A percentile compares a stretch with the other conserved stretches of the same genome.
phyloP scores from a whole-genome alignment of 371 early-diverging fungal genomes.

The Capillidium rhysosporum region DNA sequence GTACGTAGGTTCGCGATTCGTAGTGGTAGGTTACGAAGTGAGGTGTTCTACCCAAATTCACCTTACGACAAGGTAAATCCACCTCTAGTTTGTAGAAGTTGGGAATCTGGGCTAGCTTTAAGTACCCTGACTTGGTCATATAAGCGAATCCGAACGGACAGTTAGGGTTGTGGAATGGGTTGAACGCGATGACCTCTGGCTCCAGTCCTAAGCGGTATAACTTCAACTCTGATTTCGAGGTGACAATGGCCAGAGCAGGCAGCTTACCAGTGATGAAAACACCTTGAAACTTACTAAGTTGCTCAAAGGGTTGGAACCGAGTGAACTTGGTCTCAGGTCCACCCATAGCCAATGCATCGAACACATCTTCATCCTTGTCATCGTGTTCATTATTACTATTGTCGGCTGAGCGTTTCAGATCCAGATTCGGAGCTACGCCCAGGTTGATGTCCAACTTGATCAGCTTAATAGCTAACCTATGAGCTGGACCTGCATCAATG shows the following conservation, averaged over 20 bases:
- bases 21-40: slow-evolving; percentile 68
- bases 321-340: background rate
- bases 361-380: too few relatives aligned
- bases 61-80: slow-evolving; percentile 69
- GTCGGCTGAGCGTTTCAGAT: too few relatives aligned
- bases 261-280: slow-evolving; percentile 68
- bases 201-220: slow-evolving; percentile 62
- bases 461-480: too few relatives aligned
- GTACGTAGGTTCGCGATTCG: slow-evolving; percentile 52
- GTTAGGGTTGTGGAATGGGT: slow-evolving; percentile 66
- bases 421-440: too few relatives aligned
- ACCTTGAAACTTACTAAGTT: slow-evolving; percentile 19
- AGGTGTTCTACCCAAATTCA: slow-evolving; percentile 48
- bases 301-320: background rate
- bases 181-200: slow-evolving; percentile 42
- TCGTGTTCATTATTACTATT: too few relatives aligned
- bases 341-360: too few relatives aligned
- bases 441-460: too few relatives aligned
- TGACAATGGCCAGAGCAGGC: slow-evolving; percentile 63
- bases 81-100: slow-evolving; percentile 21
- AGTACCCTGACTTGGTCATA: slow-evolving; percentile 17
- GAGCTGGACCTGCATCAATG: too few relatives aligned
- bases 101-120: slow-evolving; percentile 2
- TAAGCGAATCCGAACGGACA: slow-evolving; percentile 66
- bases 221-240: slow-evolving; percentile 38